Conservation (phyloP, 2,329 filamentous ascomycete genomes). For the Alternaria tenuissima region DNA sequence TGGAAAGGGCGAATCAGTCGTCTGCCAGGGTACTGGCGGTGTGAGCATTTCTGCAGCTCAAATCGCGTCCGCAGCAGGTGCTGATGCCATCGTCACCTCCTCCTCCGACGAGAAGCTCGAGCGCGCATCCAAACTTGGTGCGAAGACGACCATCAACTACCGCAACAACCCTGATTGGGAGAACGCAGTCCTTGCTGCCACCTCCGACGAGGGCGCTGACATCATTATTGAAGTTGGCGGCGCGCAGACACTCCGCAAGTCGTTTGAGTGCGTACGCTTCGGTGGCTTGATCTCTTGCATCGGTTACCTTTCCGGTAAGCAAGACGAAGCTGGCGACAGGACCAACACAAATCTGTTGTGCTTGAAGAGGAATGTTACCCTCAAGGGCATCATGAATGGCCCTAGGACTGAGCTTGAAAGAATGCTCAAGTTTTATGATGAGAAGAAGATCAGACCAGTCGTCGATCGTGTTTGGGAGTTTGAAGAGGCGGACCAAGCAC, state of each 20-base stretch:
- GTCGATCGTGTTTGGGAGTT: slow-evolving; percentile 54
- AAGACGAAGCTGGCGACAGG: slow-evolving; percentile 63
- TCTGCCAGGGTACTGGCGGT: slow-evolving; percentile 57
- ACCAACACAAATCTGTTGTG: slow-evolving; percentile 68
- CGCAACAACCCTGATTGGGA: slow-evolving; percentile 67
- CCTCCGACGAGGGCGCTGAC: slow-evolving; percentile 53
- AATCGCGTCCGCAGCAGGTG: slow-evolving; percentile 54
- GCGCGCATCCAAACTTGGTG: slow-evolving; percentile 64
- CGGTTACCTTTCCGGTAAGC: slow-evolving; percentile 60
- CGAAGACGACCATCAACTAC: slow-evolving; percentile 69
- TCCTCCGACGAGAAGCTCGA: slow-evolving; percentile 64
- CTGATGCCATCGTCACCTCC: slow-evolving; percentile 65
- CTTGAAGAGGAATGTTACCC: slow-evolving; percentile 59
- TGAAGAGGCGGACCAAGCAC: slow-evolving; percentile 39
- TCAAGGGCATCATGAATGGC: slow-evolving; percentile 70
- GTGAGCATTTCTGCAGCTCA: slow-evolving; percentile 52
- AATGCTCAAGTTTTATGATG: slow-evolving; percentile 54
- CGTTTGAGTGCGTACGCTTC: slow-evolving; percentile 54
- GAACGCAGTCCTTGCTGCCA: slow-evolving; percentile 61
- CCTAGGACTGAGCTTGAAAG: slow-evolving; percentile 63
- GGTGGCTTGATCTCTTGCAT: slow-evolving; percentile 54
- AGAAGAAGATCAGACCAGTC: slow-evolving; percentile 53
- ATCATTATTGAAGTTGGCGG: slow-evolving; percentile 63
- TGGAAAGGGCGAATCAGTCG: slow-evolving; percentile 50
- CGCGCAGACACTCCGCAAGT: slow-evolving; percentile 58